phyloP scores from a whole-genome alignment of 2,329 filamentous ascomycete species.

The Colletotrichum sp. region DNA sequence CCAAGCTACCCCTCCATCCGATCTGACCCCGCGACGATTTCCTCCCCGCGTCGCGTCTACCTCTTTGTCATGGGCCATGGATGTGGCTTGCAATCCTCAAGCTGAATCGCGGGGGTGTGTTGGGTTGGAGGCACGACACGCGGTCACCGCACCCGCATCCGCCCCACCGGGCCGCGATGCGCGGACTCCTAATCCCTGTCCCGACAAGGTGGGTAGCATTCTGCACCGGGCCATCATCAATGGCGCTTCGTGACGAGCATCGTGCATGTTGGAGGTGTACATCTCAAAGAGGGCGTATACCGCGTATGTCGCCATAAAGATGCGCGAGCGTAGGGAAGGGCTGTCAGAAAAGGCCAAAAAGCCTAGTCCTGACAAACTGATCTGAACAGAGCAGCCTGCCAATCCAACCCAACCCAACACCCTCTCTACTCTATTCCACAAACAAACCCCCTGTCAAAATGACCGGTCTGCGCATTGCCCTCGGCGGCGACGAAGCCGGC shows the following conservation, averaged over 20 bases:
- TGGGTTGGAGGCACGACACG: not conserved
- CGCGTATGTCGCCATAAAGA: not conserved
- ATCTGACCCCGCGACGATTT: not conserved
- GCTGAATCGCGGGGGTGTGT: not conserved
- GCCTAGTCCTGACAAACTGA: not conserved
- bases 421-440: not conserved
- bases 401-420: not conserved
- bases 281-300: not conserved
- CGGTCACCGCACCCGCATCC: not conserved
- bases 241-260: not conserved
- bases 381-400: not conserved
- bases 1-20: not conserved
- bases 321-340: not conserved
- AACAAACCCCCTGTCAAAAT: not conserved
- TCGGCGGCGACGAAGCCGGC: slow-evolving; percentile 63
- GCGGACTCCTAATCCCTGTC: not conserved
- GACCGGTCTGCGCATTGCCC: slow-evolving; percentile 12
- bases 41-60: not conserved
- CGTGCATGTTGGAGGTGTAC: not conserved
- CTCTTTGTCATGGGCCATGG: not conserved
- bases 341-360: not conserved
- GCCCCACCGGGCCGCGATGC: slow-evolving; percentile 5
- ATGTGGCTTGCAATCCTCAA: not conserved
- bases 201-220: not conserved
- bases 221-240: not conserved